phyloP scores from a whole-genome alignment of 345 rosid species.

The Pseudoturritis turrita region DNA sequence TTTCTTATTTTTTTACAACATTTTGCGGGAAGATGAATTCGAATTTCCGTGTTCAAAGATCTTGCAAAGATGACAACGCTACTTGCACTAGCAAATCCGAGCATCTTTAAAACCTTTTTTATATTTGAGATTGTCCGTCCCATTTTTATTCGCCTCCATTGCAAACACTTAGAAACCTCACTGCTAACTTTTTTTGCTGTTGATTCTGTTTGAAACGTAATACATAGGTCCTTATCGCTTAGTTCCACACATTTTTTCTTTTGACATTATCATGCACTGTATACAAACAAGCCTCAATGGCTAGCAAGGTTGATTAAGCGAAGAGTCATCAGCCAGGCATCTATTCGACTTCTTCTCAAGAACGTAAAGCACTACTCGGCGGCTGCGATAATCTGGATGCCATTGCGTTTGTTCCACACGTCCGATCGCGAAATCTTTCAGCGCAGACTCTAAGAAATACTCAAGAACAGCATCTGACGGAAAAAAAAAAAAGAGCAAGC shows the following conservation, averaged over 20 bases:
- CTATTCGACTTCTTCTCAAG: conserved; percentile 54
- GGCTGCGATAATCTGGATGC: conserved; percentile 80
- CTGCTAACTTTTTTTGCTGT: neutral
- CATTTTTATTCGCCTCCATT: neutral
- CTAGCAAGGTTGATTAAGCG: conserved; percentile 25
- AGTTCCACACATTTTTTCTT: neutral
- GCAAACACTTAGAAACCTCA: neutral
- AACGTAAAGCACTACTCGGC: conserved; percentile 65
- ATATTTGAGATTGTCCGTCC: too few relatives aligned
- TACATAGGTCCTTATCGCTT: neutral
- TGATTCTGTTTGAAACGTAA: neutral
- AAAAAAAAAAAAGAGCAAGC: neutral
- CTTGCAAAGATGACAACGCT: too few relatives aligned
- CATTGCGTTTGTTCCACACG: conserved; percentile 70
- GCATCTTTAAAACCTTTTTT: too few relatives aligned
- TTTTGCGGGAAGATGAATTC: too few relatives aligned
- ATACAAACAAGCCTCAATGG: neutral
- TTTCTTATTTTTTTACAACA: too few relatives aligned
- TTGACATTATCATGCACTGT: neutral
- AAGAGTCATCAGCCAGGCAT: conserved; percentile 1
- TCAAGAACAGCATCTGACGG: conserved; percentile 74
- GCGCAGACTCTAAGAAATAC: conserved; percentile 66
- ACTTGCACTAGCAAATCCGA: too few relatives aligned
- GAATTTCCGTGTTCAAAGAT: too few relatives aligned
- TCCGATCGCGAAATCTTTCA: conserved; percentile 59